Conservation (phyloP, 352 stramenopile species). For the Paralagenidium karlingii region DNA sequence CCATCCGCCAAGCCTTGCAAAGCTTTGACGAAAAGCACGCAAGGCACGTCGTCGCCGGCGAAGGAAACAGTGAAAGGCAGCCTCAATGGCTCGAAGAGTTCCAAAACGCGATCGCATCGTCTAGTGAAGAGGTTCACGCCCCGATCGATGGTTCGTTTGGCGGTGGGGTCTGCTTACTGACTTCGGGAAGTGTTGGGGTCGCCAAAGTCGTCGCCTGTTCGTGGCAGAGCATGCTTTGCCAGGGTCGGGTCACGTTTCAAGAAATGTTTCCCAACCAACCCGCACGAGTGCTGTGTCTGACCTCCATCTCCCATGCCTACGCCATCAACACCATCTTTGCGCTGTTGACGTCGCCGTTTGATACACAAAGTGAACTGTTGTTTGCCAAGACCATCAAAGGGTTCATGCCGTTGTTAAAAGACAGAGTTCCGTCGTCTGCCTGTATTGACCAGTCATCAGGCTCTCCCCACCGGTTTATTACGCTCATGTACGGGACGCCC, state of each 20-base stretch:
- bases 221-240: slow-evolving; percentile 64
- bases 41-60: too few species aligned
- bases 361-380: slow-evolving; percentile 50
- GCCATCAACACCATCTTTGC: slow-evolving; percentile 80
- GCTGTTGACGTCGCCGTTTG: slow-evolving; percentile 51
- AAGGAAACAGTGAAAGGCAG: too few species aligned
- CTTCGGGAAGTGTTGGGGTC: slow-evolving; percentile 61
- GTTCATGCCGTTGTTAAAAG: slow-evolving; percentile 31
- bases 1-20: too few species aligned
- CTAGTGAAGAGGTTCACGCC: too few species aligned
- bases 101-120: too few species aligned
- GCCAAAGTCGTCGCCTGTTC: slow-evolving; percentile 70
- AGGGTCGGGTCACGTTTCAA: slow-evolving; percentile 44
- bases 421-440: too few species aligned
- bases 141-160: too few species aligned
- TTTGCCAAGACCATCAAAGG: slow-evolving; percentile 36
- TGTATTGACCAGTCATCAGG: too few species aligned
- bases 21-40: too few species aligned
- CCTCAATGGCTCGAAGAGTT: too few species aligned
- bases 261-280: slow-evolving; percentile 31
- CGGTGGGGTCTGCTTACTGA: slow-evolving; percentile 63
- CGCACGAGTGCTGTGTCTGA: slow-evolving; percentile 53
- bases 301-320: slow-evolving; percentile 76
- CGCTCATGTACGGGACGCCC: slow-evolving; percentile 58
- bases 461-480: not conserved